Evolutionary conservation across 2,329 filamentous ascomycete species (phyloP), one percentile per base, ranked within the genome.

Genomic region (Mycosphaerelloides madeirae): DNA sequence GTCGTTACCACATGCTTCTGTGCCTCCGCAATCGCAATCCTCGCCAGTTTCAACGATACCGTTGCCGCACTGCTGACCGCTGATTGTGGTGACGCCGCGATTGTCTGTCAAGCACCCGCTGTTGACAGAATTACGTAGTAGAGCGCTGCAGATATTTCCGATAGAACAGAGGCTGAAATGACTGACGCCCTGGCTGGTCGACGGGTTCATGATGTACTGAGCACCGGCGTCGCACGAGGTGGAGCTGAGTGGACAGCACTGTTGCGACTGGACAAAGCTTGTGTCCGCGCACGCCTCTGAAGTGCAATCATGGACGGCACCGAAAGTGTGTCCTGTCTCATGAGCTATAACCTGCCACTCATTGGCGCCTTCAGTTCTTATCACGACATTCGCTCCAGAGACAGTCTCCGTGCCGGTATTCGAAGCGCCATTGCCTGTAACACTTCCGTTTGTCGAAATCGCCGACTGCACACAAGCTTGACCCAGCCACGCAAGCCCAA

Each of bases 271-370:
- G 52, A 82, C 76, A 1, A 70, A 68, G 29, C 79, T 78, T 15
- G 78, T 74, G 47, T 87, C 76, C 6, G 61, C 58, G 63, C 91
- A 97, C 2, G 84, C 77, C n/a, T 67, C 50, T 0, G 72, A 63
- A 2, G 80, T 85, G 67, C 93, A 98, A 67, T 98, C 93, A 67
- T 98, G 93, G 8, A 96, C 88, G 4, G 91, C 93, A 35, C 91
- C 91, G 65, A 95, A 97, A 0, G 89, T 97, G 65, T 97, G 91
- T 1, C 90, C 91, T 3, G 84, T 83, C 67, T 97, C 91, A 64
- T 97, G 91, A 22, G 91, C 91, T 67, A 97, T 87, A 46, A 97
- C 85, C 65, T 96, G 89, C 91, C 91, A 97, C 63, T 95, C 90
- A 3, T 81, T 84, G 16, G 79, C 76, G 25, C 63, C 64, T 34